Conservation (phyloP, 768 basidiomycete genomes). For the Mycena floridula region DNA sequence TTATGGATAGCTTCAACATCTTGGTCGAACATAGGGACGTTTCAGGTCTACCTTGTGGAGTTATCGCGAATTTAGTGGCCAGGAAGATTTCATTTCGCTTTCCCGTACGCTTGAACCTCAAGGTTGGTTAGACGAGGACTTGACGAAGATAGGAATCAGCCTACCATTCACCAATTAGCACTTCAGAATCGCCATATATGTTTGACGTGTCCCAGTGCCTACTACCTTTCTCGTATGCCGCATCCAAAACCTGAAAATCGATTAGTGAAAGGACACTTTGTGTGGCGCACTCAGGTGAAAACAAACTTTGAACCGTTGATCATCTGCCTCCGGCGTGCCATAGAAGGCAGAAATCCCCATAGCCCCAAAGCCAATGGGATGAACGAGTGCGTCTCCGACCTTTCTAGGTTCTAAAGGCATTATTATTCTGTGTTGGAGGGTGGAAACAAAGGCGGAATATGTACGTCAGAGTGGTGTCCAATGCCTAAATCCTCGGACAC, state of each 20-base stretch:
- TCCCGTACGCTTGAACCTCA: slow-evolving; percentile 45
- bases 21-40: too few species aligned
- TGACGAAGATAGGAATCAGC: neutral
- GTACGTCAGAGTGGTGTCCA: too few species aligned
- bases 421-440: too few species aligned
- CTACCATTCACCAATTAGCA: slow-evolving; percentile 38
- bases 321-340: slow-evolving; percentile 9
- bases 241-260: slow-evolving; percentile 28
- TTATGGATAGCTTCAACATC: too few species aligned
- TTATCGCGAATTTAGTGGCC: slow-evolving; percentile 45
- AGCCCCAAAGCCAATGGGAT: slow-evolving; percentile 23
- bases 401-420: too few species aligned
- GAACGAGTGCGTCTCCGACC: slow-evolving; percentile 15
- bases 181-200: slow-evolving; percentile 39
- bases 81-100: slow-evolving; percentile 51
- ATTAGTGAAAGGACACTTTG: neutral
- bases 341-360: slow-evolving; percentile 22
- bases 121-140: neutral
- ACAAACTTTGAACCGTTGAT: slow-evolving; percentile 16
- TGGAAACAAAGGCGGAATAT: too few species aligned
- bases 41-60: too few species aligned
- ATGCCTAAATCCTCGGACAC: too few species aligned
- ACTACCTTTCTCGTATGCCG: slow-evolving; percentile 17
- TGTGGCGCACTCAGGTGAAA: too few species aligned
- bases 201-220: slow-evolving; percentile 41